Base-by-base conservation (phyloP, 2,329 filamentous ascomycete species). In the Neoarthrinium moseri region DNA sequence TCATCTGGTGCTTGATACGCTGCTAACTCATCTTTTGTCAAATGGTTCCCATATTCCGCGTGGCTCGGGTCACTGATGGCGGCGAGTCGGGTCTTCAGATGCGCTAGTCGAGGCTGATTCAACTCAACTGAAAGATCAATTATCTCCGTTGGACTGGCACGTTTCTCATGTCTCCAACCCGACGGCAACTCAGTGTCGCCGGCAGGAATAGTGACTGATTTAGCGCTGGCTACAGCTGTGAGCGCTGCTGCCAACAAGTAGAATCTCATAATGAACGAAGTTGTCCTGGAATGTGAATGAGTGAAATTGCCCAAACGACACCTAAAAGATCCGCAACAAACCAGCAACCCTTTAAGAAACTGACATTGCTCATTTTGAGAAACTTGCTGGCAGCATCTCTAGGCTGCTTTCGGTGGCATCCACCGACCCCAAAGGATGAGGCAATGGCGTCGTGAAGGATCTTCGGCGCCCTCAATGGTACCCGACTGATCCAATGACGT, bases 11-110 rank as follows among this genome's bases (percentile, higher is more conserved):
- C 51, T 32, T 70, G 65, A 40, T 72, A 66, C 5, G 55, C 48
- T 0, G 57, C 53, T 3, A 71, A 59, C 24, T 77, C 63, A 4
- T 63, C 57, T 6, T 56, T 51, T 1, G 64, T 65, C 7, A 77
- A 57, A 45, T 70, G 63, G 13, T 47, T 49, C 22, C 56, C 51
- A 18, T 57, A 57, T 22, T 59, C 54, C 8, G 48, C 45, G 27
- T 60, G 42, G 18, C 29, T 21, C 1, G 56, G 50, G 29, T 57
- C 46, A 40, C 53, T 56, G 22, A 53, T 56, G 32, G 54, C 52
- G 21, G 53, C 34, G 4, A 66, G 56, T 21, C 52, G 56, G 8
- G 50, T 43, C 43, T 61, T 62, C 17, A 66, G 49, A n/a, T 61
- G 57, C 10, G 45, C 44, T 6, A 65, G 56, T n/a, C 56, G 51